Evolutionary conservation across 805 yeast genomes (phyloP), one percentile per base, ranked within the genome.

Genomic region (Zygosaccharomyces bailii): DNA sequence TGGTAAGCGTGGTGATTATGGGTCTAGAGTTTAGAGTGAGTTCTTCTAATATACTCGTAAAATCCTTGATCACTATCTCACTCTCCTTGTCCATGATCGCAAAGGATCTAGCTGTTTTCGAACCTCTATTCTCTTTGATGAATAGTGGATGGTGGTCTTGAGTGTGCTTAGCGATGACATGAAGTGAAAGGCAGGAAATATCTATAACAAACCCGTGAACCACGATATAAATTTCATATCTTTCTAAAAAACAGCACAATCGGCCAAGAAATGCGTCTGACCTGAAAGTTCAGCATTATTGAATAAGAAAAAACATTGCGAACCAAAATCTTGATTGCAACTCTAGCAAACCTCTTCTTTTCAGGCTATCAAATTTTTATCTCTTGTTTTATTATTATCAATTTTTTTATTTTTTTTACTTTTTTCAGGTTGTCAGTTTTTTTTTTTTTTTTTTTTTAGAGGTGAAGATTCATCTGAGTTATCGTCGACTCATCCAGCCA

Each of bases 21-120:
- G 97, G 97, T 47, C 88, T 74, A 5, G 96, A 87, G 64, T 89
- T 90, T 68, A 84, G 84, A 3, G 96, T 87, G 48, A 93, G 72
- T 46, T 86, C 93, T 25, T 75, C 75, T 33, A 91, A 70, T 24
- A 89, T 80, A 51, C 76, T 76, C 33, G 76, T 75, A 64, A 84
- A 91, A 64, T 90, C 96, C 48, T 76, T 55, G 13, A 60, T 56
- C 21, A 58, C 45, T 7, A 43, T 69, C 37, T 78, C 60, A 6
- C 71, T 50, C 59, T 65, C 58, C 53, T 44, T 49, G 34, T 57
- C 61, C 61, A 57, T 54, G 13, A 14, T 42, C 10, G 32, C 14
- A 25, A 17, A 10, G n/a, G 13, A 6, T 7, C n/a, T 13, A 29
- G 20, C 4, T 13, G 32, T 17, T 37, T 9, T 37, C 11, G 17